Conservation (phyloP, 306 rosid species). For the Macrotyloma uniflorum region DNA sequence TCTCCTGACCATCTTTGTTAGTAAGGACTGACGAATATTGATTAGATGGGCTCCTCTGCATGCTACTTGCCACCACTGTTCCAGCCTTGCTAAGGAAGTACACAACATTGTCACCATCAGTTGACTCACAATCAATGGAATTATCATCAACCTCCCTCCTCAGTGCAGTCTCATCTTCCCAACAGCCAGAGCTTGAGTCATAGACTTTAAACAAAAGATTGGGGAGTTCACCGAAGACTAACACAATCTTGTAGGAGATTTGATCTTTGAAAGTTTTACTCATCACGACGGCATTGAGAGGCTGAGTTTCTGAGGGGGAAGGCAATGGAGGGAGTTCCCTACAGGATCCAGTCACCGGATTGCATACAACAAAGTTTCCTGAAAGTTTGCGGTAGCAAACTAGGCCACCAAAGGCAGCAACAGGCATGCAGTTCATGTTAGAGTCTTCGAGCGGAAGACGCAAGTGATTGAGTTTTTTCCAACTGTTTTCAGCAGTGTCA, state of each 20-base stretch:
- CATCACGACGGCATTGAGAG: conserved; percentile 89
- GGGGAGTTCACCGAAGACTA: conserved; percentile 78
- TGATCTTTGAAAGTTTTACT: conserved; percentile 37
- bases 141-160: conserved; percentile 49
- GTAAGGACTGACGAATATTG: conserved; percentile 84
- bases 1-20: conserved; percentile 58
- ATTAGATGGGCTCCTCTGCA: conserved; percentile 95
- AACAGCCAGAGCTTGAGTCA: conserved; percentile 54
- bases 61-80: conserved; percentile 80
- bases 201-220: conserved; percentile 63
- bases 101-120: conserved; percentile 67
- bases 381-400: conserved; percentile 68
- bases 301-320: conserved; percentile 38
- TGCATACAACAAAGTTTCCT: conserved; percentile 65
- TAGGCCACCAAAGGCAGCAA: conserved; percentile 87
- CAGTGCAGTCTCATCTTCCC: conserved; percentile 69
- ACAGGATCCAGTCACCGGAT: conserved; percentile 71
- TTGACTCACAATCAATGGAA: conserved; percentile 53
- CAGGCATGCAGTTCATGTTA: conserved; percentile 67
- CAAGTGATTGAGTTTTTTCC: conserved; percentile 73
- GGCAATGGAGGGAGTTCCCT: conserved; percentile 64
- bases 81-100: conserved; percentile 91
- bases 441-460: conserved; percentile 44
- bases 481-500: conserved; percentile 71
- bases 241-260: conserved; percentile 60